A percentile compares a stretch with the other conserved stretches of the same genome.
These are phyloP conservation scores for Sedum album DNA, from an alignment of 164 flowering plant species.

Conservation along the genomic window DNA sequence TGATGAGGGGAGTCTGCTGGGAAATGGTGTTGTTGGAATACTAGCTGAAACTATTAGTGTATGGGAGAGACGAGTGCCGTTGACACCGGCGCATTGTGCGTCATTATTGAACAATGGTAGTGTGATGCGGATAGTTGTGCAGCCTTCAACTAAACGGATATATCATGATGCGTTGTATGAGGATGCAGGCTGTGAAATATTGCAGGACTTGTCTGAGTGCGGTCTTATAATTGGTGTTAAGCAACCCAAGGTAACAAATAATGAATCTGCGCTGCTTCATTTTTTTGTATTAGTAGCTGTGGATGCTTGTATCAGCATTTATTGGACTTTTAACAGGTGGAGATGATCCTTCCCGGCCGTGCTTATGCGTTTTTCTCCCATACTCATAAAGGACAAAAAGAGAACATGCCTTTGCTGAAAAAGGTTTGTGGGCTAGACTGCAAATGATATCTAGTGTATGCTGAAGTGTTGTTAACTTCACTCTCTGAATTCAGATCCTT, in stretches of 20 bases:
- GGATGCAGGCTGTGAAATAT: constrained; percentile 95
- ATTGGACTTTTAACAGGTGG: constrained; percentile 51
- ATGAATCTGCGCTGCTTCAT: neutral
- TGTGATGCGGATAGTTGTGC: constrained; percentile 65
- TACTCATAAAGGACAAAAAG: constrained; percentile 96
- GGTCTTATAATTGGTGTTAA: constrained; percentile 87
- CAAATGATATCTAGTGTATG: neutral
- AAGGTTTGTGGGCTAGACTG: constrained; percentile 33
- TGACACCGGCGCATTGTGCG: constrained; percentile 92
- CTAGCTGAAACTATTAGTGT: constrained; percentile 66
- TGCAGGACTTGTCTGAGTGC: constrained; percentile 86
- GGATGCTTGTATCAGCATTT: neutral
- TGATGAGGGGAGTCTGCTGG: constrained; percentile 37
- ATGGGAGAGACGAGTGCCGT: constrained; percentile 96
- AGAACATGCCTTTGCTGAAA: constrained; percentile 91
- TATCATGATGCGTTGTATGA: constrained; percentile 79
- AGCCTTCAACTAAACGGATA: constrained; percentile 96
- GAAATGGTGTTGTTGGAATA: constrained; percentile 91
- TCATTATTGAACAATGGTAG: constrained; percentile 58
- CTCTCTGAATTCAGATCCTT: constrained; percentile 37
- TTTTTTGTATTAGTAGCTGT: neutral
- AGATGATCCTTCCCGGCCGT: constrained; percentile 81
- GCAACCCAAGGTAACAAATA: constrained; percentile 96
- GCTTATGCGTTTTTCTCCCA: constrained; percentile 97
- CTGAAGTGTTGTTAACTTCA: constrained; percentile 11